A percentile compares a stretch with the other conserved stretches of the same genome.
Evolutionary conservation across 192 early-diverging fungal genomes (phyloP).

Genomic region (Podila horticola): DNA sequence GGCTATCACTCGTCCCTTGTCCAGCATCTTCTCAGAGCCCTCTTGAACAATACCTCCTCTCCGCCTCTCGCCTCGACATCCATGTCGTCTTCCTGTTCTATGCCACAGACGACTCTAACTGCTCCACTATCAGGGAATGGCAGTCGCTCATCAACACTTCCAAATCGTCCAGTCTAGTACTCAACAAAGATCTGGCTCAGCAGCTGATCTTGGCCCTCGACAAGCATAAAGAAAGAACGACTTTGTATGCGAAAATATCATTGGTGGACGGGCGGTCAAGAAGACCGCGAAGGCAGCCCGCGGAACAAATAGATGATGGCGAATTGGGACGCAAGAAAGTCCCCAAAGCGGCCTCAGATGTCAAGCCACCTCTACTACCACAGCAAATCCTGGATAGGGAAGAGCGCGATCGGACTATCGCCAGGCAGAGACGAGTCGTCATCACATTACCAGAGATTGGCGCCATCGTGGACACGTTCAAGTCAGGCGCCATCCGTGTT

Average conservation of each 20-base stretch:
- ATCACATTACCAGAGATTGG: constrained; percentile 18
- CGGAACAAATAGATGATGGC: neutral
- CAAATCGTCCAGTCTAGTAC: neutral
- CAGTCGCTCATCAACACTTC: neutral
- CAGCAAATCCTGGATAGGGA: neutral
- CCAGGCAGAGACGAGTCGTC: neutral
- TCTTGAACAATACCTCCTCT: neutral
- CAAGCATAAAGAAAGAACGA: neutral
- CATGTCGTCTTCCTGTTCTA: neutral
- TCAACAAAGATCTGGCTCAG: neutral
- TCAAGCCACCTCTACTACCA: too few relatives aligned
- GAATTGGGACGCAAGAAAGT: neutral
- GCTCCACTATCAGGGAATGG: neutral
- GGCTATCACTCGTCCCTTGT: neutral
- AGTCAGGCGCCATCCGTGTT: neutral
- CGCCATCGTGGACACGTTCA: constrained; percentile 21
- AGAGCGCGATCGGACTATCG: neutral
- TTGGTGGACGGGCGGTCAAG: neutral
- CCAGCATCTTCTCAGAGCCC: neutral
- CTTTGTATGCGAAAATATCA: neutral
- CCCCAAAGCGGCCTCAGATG: neutral
- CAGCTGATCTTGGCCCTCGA: neutral
- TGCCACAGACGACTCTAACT: neutral
- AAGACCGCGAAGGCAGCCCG: neutral
- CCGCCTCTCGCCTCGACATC: neutral